Conservation (phyloP, 306 rosid species). For the Castanea mollissima region DNA sequence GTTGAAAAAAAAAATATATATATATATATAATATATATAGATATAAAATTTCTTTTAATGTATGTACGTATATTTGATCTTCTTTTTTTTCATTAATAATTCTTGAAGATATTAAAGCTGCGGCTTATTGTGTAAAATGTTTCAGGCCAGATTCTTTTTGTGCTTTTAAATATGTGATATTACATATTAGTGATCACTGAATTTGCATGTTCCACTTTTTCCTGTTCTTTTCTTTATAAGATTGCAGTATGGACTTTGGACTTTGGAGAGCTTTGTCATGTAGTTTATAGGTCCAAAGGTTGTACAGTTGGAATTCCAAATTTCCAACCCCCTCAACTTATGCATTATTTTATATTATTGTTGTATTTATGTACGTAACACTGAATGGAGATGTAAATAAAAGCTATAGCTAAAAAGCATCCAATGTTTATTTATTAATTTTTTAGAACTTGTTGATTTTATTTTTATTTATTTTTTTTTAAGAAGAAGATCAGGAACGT, state of each 20-base stretch:
- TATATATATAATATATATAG: neutral
- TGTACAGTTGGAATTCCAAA: neutral
- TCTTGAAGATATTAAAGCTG: neutral
- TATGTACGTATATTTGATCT: neutral
- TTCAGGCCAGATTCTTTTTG: neutral
- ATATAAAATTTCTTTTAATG: conserved; percentile 2
- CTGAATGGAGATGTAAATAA: neutral
- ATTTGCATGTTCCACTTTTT: neutral
- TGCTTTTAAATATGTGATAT: neutral
- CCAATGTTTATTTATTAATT: neutral
- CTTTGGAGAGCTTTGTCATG: neutral
- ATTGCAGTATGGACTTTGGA: neutral
- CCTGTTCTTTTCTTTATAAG: neutral
- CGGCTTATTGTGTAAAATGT: neutral
- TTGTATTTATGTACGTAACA: neutral
- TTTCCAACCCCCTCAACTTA: neutral
- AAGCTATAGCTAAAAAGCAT: neutral
- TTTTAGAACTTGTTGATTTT: neutral
- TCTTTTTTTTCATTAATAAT: conserved; percentile 3
- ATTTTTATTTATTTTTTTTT: too few relatives aligned
- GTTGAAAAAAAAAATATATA: neutral
- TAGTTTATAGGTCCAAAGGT: neutral
- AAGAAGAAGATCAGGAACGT: too few relatives aligned
- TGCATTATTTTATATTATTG: neutral
- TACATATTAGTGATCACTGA: neutral